Percentiles rank a stretch among this genome's conserved stretches.
Conservation (phyloP, 441 rosid genomes). For the Capsella rubella region DNA sequence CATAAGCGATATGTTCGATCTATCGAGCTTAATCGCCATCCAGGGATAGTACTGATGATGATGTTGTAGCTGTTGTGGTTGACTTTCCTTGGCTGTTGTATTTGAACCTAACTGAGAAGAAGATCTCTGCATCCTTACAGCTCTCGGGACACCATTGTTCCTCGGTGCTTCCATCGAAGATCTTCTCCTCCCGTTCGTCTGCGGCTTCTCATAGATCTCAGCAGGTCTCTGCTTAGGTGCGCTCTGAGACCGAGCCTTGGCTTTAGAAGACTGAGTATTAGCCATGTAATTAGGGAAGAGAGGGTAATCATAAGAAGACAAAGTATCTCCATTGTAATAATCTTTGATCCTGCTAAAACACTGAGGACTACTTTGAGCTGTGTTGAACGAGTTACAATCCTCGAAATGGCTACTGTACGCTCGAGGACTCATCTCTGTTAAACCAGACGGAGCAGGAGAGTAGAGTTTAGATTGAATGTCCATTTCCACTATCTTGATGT, state of each 20-base stretch:
- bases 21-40: conserved; percentile 77
- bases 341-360: conserved; percentile 45
- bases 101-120: conserved; percentile 73
- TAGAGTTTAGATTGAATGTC: conserved; percentile 61
- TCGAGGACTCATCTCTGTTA: conserved; percentile 77
- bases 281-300: conserved; percentile 77
- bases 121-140: conserved; percentile 81
- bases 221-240: conserved; percentile 69
- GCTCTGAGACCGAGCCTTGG: conserved; percentile 71
- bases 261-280: conserved; percentile 70
- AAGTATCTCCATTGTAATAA: conserved; percentile 48
- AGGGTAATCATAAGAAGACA: conserved; percentile 59
- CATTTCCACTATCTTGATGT: conserved; percentile 85
- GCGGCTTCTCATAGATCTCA: conserved; percentile 59
- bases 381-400: conserved; percentile 61
- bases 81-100: conserved; percentile 46
- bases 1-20: conserved; percentile 67
- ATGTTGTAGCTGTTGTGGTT: conserved; percentile 16
- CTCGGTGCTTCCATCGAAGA: conserved; percentile 59
- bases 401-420: conserved; percentile 75
- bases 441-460: conserved; percentile 73
- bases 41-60: conserved; percentile 71
- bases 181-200: conserved; percentile 53
- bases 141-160: conserved; percentile 60
- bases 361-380: conserved; percentile 67